Evolutionary conservation across 805 yeast species (phyloP).

Genomic region (Gaillardinia entomophila): DNA sequence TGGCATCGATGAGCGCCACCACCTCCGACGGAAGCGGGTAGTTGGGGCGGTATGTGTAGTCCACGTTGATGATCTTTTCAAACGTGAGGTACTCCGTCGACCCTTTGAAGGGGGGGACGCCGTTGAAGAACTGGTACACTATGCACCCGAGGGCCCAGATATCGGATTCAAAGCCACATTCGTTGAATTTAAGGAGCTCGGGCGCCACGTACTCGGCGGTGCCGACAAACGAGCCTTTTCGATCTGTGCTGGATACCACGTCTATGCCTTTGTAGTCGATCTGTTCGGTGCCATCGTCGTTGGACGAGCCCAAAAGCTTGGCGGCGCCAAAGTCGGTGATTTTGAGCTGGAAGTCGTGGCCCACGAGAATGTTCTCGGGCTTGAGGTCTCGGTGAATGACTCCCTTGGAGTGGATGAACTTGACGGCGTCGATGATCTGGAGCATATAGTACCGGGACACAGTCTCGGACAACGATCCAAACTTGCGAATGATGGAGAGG

Average conservation of each 20-base stretch:
- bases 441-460: constrained; percentile 76
- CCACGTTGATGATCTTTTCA: constrained; percentile 76
- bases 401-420: constrained; percentile 82
- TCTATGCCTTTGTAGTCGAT: constrained; percentile 25
- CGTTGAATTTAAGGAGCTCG: constrained; percentile 71
- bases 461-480: constrained; percentile 70
- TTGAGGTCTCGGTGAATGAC: constrained; percentile 91
- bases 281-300: constrained; percentile 27
- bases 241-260: constrained; percentile 20
- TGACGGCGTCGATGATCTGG: constrained; percentile 87
- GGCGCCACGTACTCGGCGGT: constrained; percentile 97
- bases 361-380: constrained; percentile 88
- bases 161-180: constrained; percentile 79
- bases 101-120: constrained; percentile 87
- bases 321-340: constrained; percentile 99
- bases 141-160: constrained; percentile 96
- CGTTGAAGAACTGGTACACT: constrained; percentile 74
- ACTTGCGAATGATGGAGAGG: constrained; percentile 66
- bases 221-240: constrained; percentile 81
- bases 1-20: constrained; percentile 21
- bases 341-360: constrained; percentile 79
- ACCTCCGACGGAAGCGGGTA: constrained; percentile 26
- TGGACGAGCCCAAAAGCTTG: constrained; percentile 46
- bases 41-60: constrained; percentile 45
- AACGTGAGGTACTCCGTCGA: constrained; percentile 79